Evolutionary conservation across 2,329 filamentous ascomycete genomes (phyloP).

Genomic region (Colletotrichum sojae): DNA sequence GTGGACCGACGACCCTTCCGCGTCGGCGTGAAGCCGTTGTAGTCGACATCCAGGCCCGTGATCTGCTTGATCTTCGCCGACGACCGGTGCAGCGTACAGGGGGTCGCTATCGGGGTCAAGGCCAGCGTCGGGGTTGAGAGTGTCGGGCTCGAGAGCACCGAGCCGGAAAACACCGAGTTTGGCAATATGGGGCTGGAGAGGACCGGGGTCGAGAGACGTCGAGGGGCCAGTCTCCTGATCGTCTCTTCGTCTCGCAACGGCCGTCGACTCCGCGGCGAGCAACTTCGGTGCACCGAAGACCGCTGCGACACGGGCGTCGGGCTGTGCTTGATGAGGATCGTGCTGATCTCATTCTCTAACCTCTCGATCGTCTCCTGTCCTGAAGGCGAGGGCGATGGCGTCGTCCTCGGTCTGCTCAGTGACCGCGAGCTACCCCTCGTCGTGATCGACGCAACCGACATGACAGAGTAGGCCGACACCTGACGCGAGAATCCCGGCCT

Average conservation of each 20-base stretch:
- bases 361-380: conserved; percentile 18
- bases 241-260: conserved; percentile 15
- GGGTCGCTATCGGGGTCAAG: conserved; percentile 10
- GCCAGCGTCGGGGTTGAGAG: not conserved
- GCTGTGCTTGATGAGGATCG: conserved; percentile 32
- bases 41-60: conserved; percentile 56
- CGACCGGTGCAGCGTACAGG: conserved; percentile 48
- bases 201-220: conserved; percentile 29
- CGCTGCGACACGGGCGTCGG: conserved; percentile 14
- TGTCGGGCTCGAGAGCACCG: not conserved
- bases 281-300: conserved; percentile 28
- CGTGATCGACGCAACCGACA: conserved; percentile 14
- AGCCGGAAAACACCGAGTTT: too few species aligned
- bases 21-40: conserved; percentile 10
- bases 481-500: conserved; percentile 24
- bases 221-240: conserved; percentile 16
- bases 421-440: conserved; percentile 24
- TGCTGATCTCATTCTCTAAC: conserved; percentile 32
- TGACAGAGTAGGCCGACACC: conserved; percentile 25
- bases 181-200: not conserved
- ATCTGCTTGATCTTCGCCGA: conserved; percentile 59
- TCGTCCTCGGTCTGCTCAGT: conserved; percentile 28
- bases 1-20: conserved; percentile 22
- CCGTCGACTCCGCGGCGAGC: conserved; percentile 26
- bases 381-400: conserved; percentile 2